These are phyloP conservation scores for Candida sojae DNA, from an alignment of 1,139 yeast species.

Conservation along the genomic window DNA sequence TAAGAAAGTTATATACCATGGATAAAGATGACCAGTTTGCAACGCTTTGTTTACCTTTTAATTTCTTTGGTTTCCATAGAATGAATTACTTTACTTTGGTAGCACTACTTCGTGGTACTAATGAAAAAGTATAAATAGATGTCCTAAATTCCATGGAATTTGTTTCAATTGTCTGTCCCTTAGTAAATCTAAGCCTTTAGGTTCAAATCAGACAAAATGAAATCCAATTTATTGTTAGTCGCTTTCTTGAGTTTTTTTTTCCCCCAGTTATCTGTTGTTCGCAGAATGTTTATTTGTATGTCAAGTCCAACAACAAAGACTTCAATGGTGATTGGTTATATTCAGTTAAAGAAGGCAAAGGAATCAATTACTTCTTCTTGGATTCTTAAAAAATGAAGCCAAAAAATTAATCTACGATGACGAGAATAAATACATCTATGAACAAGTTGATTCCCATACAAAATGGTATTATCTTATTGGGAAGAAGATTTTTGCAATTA, in stretches of 20 bases:
- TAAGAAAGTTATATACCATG: neutral
- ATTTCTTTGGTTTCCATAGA: neutral
- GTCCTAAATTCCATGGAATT: neutral
- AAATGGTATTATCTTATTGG: slow-evolving; percentile 5
- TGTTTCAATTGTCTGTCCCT: neutral
- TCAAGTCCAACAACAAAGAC: slow-evolving; percentile 12
- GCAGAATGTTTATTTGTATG: slow-evolving; percentile 5
- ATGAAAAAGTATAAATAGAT: slow-evolving; percentile 3
- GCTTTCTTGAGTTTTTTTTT: neutral
- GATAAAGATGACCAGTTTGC: slow-evolving; percentile 2
- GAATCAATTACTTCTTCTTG: slow-evolving; percentile 44
- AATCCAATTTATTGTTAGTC: neutral
- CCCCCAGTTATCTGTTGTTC: slow-evolving; percentile 6
- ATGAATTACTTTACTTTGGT: neutral
- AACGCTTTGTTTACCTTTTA: slow-evolving; percentile 6
- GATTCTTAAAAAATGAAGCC: neutral
- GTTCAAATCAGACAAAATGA: neutral
- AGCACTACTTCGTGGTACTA: neutral
- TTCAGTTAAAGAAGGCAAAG: slow-evolving; percentile 54
- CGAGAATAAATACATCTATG: neutral
- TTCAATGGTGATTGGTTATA: slow-evolving; percentile 28
- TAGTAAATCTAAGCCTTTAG: neutral
- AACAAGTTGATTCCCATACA: slow-evolving; percentile 2
- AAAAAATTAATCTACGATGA: neutral
- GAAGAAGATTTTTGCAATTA: slow-evolving; percentile 12